These are phyloP conservation scores for Hydrangea macrophylla DNA, from an alignment of 148 eudicot genomes.

Conservation along the genomic window DNA sequence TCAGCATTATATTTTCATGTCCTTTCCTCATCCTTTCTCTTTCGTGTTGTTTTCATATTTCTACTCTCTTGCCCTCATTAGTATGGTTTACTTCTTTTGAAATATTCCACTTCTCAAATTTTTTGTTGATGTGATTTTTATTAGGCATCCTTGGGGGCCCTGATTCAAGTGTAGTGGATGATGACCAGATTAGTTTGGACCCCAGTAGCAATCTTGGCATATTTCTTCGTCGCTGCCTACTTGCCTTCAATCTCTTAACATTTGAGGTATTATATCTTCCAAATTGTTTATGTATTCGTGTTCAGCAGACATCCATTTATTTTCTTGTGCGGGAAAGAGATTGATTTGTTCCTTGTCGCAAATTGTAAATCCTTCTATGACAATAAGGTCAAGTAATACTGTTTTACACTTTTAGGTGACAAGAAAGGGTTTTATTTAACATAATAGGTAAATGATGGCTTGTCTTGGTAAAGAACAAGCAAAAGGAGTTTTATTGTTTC, in stretches of 20 bases:
- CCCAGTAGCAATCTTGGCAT: constrained; percentile 79
- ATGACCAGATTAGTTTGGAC: constrained; percentile 87
- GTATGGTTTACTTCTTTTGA: not conserved
- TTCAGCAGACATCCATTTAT: not conserved
- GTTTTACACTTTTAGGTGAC: too few species aligned
- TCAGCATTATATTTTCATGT: not conserved
- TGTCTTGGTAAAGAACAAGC: too few species aligned
- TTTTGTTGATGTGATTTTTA: constrained; percentile 10
- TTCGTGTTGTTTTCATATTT: not conserved
- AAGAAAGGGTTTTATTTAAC: too few species aligned
- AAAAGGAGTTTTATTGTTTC: too few species aligned
- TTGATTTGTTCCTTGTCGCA: too few species aligned
- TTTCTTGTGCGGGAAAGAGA: too few species aligned
- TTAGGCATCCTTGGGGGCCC: constrained; percentile 70
- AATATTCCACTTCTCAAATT: not conserved
- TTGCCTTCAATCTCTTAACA: constrained; percentile 66
- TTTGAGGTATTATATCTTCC: constrained; percentile 66
- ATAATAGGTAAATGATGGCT: too few species aligned
- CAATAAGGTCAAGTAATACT: too few species aligned
- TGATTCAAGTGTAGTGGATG: constrained; percentile 65
- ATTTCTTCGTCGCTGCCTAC: constrained; percentile 76
- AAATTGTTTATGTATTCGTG: not conserved
- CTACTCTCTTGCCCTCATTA: not conserved
- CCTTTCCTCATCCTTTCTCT: not conserved
- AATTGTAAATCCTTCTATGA: too few species aligned